Conservation (phyloP, 192 early-diverging fungal genomes). For the Coemansia sp. region DNA sequence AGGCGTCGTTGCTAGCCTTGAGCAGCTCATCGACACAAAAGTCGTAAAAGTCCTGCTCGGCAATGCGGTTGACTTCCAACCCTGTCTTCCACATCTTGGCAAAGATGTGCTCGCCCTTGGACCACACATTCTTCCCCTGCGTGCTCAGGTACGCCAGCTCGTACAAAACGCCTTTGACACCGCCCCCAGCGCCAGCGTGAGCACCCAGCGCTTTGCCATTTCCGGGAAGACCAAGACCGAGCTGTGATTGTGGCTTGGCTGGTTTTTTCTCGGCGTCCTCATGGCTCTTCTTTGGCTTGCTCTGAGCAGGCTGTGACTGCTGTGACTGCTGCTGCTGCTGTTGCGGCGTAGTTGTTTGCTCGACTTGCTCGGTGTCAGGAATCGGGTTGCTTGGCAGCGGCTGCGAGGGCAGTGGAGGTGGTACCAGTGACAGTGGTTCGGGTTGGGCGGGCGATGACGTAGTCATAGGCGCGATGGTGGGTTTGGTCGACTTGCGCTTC, state of each 20-base stretch:
- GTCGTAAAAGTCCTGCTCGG: slow-evolving; percentile 58
- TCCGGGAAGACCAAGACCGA: slow-evolving; percentile 16
- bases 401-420: neutral
- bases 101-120: slow-evolving; percentile 48
- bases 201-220: neutral
- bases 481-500: slow-evolving; percentile 8
- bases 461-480: slow-evolving; percentile 20
- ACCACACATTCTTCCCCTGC: slow-evolving; percentile 49
- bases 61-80: slow-evolving; percentile 54
- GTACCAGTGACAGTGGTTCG: neutral
- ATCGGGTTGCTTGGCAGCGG: neutral
- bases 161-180: slow-evolving; percentile 44
- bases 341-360: neutral
- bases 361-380: neutral
- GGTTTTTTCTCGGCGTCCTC: neutral
- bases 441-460: neutral
- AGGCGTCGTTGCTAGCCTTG: slow-evolving; percentile 53
- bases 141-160: slow-evolving; percentile 57
- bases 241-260: slow-evolving; percentile 31
- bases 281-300: neutral
- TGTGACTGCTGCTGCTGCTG: neutral
- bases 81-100: slow-evolving; percentile 45
- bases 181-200: slow-evolving; percentile 4
- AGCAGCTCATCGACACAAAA: slow-evolving; percentile 57
- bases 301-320: neutral